Conservation (phyloP, 1,139 yeast species). For the Pichia sp. region DNA sequence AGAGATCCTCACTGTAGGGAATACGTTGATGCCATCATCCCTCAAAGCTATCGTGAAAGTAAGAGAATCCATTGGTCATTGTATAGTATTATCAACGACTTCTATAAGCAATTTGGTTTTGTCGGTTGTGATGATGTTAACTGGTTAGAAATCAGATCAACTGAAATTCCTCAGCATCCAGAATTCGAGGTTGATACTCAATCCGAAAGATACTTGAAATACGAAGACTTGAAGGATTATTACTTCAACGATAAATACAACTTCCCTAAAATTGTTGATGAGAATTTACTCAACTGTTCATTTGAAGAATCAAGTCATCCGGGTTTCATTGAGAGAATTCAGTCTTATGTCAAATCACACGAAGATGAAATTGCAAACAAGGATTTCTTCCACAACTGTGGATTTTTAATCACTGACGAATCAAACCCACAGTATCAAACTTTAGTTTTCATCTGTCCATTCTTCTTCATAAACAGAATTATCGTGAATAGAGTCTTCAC, state of each 20-base stretch:
- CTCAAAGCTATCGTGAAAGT: not conserved
- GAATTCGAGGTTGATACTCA: not conserved
- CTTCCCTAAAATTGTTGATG: not conserved
- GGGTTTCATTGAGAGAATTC: constrained; percentile 5
- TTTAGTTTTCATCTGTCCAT: constrained; percentile 9
- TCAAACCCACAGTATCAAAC: not conserved
- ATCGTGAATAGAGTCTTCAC: constrained; percentile 12
- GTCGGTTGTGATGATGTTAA: constrained; percentile 4
- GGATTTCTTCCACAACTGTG: constrained; percentile 5
- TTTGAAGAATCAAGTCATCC: constrained; percentile 1
- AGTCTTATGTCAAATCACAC: constrained; percentile 2
- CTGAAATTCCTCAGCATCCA: not conserved
- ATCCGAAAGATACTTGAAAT: constrained; percentile 2
- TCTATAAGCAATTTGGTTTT: constrained; percentile 30
- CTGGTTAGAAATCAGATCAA: constrained; percentile 4
- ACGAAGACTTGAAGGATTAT: constrained; percentile 5
- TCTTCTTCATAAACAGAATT: constrained; percentile 2
- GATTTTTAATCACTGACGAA: constrained; percentile 8
- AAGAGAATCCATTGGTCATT: constrained; percentile 30
- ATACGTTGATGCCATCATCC: not conserved
- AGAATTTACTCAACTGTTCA: constrained; percentile 2
- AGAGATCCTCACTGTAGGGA: not conserved
- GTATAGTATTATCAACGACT: constrained; percentile 33
- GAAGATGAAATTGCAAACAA: not conserved
- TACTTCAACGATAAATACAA: constrained; percentile 3